These are phyloP conservation scores for Termitomyces sp. DNA, from an alignment of 768 basidiomycete species.

Conservation along the genomic window DNA sequence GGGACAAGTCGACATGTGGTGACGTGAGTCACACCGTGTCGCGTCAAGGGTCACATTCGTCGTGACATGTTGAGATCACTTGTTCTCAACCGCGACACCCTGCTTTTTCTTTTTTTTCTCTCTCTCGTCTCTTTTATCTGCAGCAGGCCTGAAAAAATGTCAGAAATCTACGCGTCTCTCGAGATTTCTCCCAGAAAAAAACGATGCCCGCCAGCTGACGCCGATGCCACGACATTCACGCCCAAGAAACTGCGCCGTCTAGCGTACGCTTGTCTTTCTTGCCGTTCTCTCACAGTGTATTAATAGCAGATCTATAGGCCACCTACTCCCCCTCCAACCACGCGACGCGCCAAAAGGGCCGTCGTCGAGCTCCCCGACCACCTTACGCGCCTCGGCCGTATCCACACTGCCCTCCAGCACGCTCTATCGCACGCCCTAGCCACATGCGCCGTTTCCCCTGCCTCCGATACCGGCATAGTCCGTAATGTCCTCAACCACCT, in stretches of 20 bases:
- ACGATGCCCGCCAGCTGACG: constrained; percentile 50
- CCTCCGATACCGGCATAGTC: constrained; percentile 69
- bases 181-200: constrained; percentile 69
- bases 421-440: constrained; percentile 84
- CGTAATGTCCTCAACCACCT: constrained; percentile 77
- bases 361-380: constrained; percentile 42
- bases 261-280: constrained; percentile 32
- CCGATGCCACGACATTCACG: constrained; percentile 44
- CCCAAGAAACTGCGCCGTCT: constrained; percentile 68
- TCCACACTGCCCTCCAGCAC: constrained; percentile 71
- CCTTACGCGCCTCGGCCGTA: constrained; percentile 54
- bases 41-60: neutral
- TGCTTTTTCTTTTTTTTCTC: neutral
- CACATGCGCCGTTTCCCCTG: constrained; percentile 74
- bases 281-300: neutral
- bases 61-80: neutral
- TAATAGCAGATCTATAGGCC: constrained; percentile 31
- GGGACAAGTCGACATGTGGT: neutral
- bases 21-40: constrained; percentile 1
- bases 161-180: constrained; percentile 57
- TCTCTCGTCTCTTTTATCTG: neutral
- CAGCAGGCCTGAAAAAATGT: constrained; percentile 31
- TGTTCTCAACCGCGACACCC: constrained; percentile 16
- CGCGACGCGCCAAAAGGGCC: constrained; percentile 24
- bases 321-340: constrained; percentile 53